These are phyloP conservation scores for Ilex aquifolium DNA, from an alignment of 257 asterid species.

Conservation along the genomic window DNA sequence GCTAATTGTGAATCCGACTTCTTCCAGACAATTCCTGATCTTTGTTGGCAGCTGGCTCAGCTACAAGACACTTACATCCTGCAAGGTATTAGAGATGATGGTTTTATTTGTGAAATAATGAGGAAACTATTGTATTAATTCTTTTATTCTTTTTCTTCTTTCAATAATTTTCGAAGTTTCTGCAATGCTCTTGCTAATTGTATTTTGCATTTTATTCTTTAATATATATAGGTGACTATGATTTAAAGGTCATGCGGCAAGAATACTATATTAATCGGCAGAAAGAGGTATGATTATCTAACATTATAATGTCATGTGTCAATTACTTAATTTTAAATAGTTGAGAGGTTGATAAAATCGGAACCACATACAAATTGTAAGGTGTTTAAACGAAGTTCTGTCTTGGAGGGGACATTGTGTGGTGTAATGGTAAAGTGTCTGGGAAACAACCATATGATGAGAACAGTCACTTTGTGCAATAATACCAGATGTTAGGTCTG, in stretches of 20 bases:
- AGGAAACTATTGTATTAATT: conserved; percentile 7
- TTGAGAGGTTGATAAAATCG: too few species aligned
- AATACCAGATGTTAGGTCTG: too few species aligned
- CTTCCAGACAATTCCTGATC: conserved; percentile 84
- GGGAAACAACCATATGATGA: too few species aligned
- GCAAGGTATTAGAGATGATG: conserved; percentile 56
- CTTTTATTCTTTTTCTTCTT: conserved; percentile 7
- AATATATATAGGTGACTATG: conserved; percentile 73
- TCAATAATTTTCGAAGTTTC: background rate
- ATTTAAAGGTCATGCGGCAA: conserved; percentile 98
- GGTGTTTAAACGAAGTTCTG: too few species aligned
- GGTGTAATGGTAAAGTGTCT: too few species aligned
- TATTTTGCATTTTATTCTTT: conserved; percentile 9
- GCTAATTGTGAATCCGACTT: background rate
- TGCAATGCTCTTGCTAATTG: conserved; percentile 4
- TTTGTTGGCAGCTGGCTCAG: conserved; percentile 98
- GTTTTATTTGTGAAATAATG: conserved; percentile 11
- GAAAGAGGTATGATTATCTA: conserved; percentile 58
- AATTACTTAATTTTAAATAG: too few species aligned
- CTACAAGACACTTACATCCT: conserved; percentile 93
- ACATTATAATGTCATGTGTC: background rate
- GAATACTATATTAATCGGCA: conserved; percentile 88
- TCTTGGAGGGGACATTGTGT: too few species aligned
- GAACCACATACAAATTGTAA: too few species aligned
- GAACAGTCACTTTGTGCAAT: too few species aligned